Percentiles rank a stretch among this genome's conserved stretches.
phyloP scores from a whole-genome alignment of 305 asterid genomes.

The Fraxinus platypoda region DNA sequence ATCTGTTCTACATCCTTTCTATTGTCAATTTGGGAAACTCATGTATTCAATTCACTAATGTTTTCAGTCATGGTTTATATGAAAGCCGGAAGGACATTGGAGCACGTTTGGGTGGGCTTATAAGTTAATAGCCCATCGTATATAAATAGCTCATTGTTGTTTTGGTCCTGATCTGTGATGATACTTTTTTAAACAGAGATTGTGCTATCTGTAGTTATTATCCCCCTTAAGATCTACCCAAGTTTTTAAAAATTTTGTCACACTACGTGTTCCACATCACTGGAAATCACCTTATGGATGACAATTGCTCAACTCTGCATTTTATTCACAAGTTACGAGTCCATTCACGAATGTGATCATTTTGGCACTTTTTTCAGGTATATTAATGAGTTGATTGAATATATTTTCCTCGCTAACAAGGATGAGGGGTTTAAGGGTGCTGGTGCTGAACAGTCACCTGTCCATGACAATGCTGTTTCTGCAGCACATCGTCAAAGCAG shows the following conservation, averaged over 20 bases:
- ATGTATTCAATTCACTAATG: background rate
- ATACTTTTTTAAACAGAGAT: background rate
- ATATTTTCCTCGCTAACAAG: constrained; percentile 57
- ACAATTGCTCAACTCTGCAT: constrained; percentile 3
- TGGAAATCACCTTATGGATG: background rate
- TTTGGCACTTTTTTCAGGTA: constrained; percentile 48
- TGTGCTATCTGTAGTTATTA: background rate
- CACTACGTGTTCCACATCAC: background rate
- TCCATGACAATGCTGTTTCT: constrained; percentile 34
- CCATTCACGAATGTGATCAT: constrained; percentile 24
- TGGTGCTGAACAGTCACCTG: constrained; percentile 40
- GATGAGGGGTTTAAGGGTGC: constrained; percentile 51
- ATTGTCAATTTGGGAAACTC: background rate
- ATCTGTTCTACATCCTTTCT: background rate
- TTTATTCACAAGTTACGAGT: background rate
- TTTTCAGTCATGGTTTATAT: background rate
- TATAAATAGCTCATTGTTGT: background rate
- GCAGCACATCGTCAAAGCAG: constrained; percentile 43
- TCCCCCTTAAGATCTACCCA: background rate
- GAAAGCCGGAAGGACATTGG: background rate
- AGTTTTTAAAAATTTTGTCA: background rate
- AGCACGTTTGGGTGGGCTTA: background rate
- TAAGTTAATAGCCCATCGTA: background rate
- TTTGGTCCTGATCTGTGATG: background rate
- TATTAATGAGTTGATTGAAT: constrained; percentile 88